Evolutionary conservation across 345 rosid species (phyloP).

Genomic region (Arabis hirsuta): DNA sequence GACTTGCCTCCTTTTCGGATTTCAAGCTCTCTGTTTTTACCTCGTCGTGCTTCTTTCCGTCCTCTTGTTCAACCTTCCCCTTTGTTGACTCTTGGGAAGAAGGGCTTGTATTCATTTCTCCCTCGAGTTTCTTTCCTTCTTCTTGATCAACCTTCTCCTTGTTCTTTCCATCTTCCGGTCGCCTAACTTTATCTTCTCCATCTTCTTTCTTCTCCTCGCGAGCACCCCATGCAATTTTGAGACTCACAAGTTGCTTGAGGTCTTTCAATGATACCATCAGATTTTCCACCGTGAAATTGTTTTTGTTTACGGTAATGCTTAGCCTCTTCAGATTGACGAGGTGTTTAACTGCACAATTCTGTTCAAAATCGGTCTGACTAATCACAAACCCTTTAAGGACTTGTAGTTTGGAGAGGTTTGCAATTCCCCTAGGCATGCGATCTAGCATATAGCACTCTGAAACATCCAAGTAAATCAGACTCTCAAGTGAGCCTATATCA

Average conservation of each 20-base stretch:
- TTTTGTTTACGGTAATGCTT: constrained; percentile 43
- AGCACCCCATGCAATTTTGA: constrained; percentile 53
- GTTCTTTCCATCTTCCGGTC: not conserved
- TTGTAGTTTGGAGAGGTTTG: constrained; percentile 44
- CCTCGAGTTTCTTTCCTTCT: not conserved
- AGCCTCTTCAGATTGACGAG: constrained; percentile 42
- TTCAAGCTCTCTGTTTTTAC: not conserved
- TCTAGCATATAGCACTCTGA: constrained; percentile 61
- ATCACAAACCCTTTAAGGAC: constrained; percentile 71
- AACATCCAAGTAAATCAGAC: constrained; percentile 54
- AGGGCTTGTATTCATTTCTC: not conserved
- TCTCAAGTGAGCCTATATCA: constrained; percentile 45
- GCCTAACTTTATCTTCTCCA: not conserved
- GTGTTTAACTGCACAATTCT: constrained; percentile 26
- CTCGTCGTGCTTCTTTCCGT: constrained; percentile 1
- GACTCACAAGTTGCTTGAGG: constrained; percentile 36
- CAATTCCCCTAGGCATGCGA: constrained; percentile 50
- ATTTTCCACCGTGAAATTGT: not conserved
- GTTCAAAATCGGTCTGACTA: constrained; percentile 25
- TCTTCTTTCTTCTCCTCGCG: not conserved
- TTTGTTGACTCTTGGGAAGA: not conserved
- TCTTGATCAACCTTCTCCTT: not conserved
- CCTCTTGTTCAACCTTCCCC: not conserved
- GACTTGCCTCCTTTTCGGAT: not conserved
- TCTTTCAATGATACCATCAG: constrained; percentile 9